Evolutionary conservation across 2,329 filamentous ascomycete species (phyloP), one percentile per base, ranked within the genome.

Genomic region (Fusarium heterosporum): DNA sequence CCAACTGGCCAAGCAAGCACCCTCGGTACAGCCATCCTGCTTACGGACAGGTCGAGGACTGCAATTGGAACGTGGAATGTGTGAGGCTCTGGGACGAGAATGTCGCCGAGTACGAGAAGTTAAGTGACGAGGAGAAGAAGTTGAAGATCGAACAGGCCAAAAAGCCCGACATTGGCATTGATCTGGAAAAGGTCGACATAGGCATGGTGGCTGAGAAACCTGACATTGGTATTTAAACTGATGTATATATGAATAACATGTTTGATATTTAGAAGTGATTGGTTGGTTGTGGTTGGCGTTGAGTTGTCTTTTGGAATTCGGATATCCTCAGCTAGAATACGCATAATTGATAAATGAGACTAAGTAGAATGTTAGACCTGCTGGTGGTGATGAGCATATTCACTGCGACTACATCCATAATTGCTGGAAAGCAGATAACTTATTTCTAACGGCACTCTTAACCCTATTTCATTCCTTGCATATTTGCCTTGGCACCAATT

Each of bases 11-110:
- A 4, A 85, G 84, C 51, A 81, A 81, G 4, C 90, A 92, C 73
- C 89, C 87, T 2, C 82, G 90, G 29, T 90, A 84, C 78, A 88
- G 81, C 45, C 90, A 92, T 73, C 89, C 89, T 2, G 85, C 88
- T 52, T 91, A 89, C 71, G 89, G 88, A 8, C 87, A 90, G 75
- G 89, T 92, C 0, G 90, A 92, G 74, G 81, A 84, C 66, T 92
- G 89, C 77, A 92, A 92, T 72, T 92, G 89, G 89, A 83, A 88
- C 41, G 75, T 79, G 7, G 84, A 87, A 6, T 92, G 90, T 69
- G 87, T 92, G 12, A 80, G 79, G 26, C 79, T 84, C 68, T 92
- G 89, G 89, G 89, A 92, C 66, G 82, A 83, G 65, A 85, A 90
- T 69, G 86, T 86, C 1, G 85, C 84, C 3, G 83, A 82, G 19